Evolutionary conservation across 164 flowering plant species (phyloP).

Genomic region (Stephania yunnanensis): DNA sequence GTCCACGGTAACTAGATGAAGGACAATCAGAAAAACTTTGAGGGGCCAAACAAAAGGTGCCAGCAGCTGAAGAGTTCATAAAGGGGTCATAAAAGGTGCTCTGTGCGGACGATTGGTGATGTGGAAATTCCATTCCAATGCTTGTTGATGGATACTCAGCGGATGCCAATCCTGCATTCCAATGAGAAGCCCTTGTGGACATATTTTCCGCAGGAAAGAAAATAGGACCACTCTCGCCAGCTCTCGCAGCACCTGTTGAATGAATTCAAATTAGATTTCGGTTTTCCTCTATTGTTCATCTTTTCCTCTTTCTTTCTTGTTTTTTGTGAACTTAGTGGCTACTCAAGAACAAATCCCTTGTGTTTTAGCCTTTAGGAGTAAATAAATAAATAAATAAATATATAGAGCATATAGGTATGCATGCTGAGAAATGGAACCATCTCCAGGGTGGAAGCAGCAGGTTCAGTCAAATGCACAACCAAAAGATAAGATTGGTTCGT

Average conservation of each 20-base stretch:
- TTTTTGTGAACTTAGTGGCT: background rate
- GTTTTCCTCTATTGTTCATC: background rate
- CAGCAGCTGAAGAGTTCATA: slow-evolving; percentile 26
- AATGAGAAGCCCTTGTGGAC: slow-evolving; percentile 27
- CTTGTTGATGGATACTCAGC: slow-evolving; percentile 31
- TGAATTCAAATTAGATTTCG: background rate
- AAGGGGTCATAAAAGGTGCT: slow-evolving; percentile 38
- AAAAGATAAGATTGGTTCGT: background rate
- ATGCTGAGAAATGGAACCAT: background rate
- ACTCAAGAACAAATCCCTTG: background rate
- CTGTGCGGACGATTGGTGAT: slow-evolving; percentile 25
- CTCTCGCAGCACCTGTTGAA: slow-evolving; percentile 10
- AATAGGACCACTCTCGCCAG: slow-evolving; percentile 31
- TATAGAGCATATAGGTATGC: background rate
- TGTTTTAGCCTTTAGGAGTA: background rate
- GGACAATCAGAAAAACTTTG: slow-evolving; percentile 28
- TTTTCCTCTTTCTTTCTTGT: background rate
- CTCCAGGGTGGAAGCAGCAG: background rate
- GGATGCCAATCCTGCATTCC: slow-evolving; percentile 40
- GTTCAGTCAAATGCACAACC: background rate
- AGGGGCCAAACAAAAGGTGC: slow-evolving; percentile 22
- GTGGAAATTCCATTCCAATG: slow-evolving; percentile 29
- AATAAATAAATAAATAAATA: background rate
- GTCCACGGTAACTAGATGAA: slow-evolving; percentile 30
- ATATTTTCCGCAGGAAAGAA: slow-evolving; percentile 32